These are phyloP conservation scores for Clavispora carvajalis DNA, from an alignment of 805 yeast genomes.

Conservation along the genomic window DNA sequence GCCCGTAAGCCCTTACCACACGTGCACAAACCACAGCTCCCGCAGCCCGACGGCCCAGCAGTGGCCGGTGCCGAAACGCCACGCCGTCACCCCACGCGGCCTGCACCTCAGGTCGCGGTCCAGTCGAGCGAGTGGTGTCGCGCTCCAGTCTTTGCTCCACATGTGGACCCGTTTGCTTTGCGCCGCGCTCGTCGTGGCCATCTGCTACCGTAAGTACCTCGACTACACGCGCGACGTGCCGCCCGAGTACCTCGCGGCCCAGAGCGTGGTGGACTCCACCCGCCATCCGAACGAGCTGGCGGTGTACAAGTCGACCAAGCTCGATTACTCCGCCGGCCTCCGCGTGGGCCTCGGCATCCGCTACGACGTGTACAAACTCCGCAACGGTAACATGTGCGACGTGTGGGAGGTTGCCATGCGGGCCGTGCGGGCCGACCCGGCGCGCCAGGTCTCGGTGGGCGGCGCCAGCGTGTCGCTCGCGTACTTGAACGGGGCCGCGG, in stretches of 20 bases:
- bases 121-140: too few species aligned
- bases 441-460: slow-evolving; percentile 15
- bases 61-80: too few species aligned
- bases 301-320: slow-evolving; percentile 65
- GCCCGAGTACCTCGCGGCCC: slow-evolving; percentile 53
- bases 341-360: slow-evolving; percentile 66
- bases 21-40: too few species aligned
- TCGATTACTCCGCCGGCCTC: slow-evolving; percentile 67
- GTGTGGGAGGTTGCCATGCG: slow-evolving; percentile 53
- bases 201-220: slow-evolving; percentile 19
- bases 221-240: slow-evolving; percentile 49
- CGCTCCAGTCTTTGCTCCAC: not conserved
- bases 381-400: slow-evolving; percentile 75
- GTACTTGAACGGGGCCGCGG: slow-evolving; percentile 19
- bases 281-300: slow-evolving; percentile 70
- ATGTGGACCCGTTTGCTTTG: slow-evolving; percentile 8
- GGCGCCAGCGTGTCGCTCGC: slow-evolving; percentile 14
- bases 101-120: too few species aligned
- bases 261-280: slow-evolving; percentile 60
- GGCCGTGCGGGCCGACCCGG: slow-evolving; percentile 18
- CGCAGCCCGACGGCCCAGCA: too few species aligned
- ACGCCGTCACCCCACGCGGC: not conserved
- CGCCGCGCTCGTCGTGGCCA: slow-evolving; percentile 15
- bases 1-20: too few species aligned
- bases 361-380: slow-evolving; percentile 51